Evolutionary conservation across 2,329 filamentous ascomycete genomes (phyloP), one percentile per base, ranked within the genome.

Genomic region (Fusarium sublunatum): DNA sequence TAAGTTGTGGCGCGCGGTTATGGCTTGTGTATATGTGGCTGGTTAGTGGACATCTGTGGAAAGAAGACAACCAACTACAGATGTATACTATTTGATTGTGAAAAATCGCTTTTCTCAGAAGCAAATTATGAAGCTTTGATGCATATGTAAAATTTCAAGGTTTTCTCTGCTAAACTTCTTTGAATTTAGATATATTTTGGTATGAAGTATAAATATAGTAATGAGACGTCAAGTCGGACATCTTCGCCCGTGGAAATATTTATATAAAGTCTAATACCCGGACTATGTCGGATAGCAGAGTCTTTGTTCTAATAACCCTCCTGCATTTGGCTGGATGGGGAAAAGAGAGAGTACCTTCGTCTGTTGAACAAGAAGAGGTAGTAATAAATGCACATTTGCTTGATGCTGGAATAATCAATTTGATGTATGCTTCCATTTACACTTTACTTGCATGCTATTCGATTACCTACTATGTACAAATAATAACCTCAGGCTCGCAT

Each of bases 21-120:
- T 61, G 56, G 48, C 57, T 12, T 36, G 36, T 12, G 7, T 25
- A 24, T n/a, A 3, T 49, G 22, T 41, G 46, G 46, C 36, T 39
- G n/a, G 19, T 19, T 19, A 19, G 19, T 19, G 19, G 19, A 19
- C 19, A 19, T 19, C 19, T n/a, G n/a, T n/a, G n/a, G n/a, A n/a
- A n/a, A n/a, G n/a, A n/a, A n/a, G n/a, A n/a, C n/a, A n/a, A n/a
- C n/a, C n/a, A n/a, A n/a, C n/a, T n/a, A n/a, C n/a, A n/a, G n/a
- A n/a, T n/a, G 19, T 3, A 19, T 2, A 19, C 19, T 19, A 19
- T 19, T 19, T 19, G 19, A 19, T 2, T 3, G 19, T 19, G 19
- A 19, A 3, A 19, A 19, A 19, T 19, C 19, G 19, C 19, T 19
- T 19, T 19, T 19, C 3, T 19, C 19, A 19, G 2, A 19, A 19